phyloP scores from a whole-genome alignment of 306 rosid species.

The Vicia villosa region DNA sequence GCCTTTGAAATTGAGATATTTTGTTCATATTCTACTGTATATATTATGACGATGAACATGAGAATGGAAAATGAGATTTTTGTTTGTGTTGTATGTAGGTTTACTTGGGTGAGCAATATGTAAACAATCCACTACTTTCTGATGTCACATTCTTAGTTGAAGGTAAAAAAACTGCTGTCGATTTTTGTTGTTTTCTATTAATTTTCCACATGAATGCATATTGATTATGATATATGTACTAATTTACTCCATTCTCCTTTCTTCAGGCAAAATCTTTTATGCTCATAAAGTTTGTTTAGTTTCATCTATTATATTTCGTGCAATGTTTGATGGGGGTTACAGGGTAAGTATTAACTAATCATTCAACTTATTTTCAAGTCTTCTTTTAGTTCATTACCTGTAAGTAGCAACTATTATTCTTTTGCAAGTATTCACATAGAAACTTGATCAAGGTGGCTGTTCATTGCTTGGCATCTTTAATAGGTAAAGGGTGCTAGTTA shows the following conservation, averaged over 20 bases:
- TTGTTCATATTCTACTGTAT: background rate
- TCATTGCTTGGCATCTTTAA: background rate
- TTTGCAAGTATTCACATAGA: background rate
- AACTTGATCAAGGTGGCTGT: background rate
- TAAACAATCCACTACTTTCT: conserved; percentile 72
- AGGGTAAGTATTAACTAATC: conserved; percentile 59
- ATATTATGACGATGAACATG: background rate
- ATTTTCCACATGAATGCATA: background rate
- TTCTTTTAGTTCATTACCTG: background rate
- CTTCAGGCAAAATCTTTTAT: conserved; percentile 72
- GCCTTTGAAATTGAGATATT: conserved; percentile 11
- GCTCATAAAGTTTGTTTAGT: conserved; percentile 82
- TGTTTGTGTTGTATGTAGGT: conserved; percentile 55
- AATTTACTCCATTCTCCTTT: conserved; percentile 25
- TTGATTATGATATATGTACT: background rate
- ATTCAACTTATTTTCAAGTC: conserved; percentile 6
- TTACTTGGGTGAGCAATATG: conserved; percentile 72
- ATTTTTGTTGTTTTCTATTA: background rate
- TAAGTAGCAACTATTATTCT: background rate
- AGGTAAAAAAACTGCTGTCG: conserved; percentile 49
- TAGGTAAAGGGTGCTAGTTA: background rate
- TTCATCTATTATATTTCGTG: conserved; percentile 84
- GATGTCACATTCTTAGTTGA: conserved; percentile 90
- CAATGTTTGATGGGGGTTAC: conserved; percentile 94
- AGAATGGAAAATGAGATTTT: background rate